Evolutionary conservation across 176 grass and related monocot species (phyloP), one percentile per base, ranked within the genome.

Genomic region (Leersia perrieri): DNA sequence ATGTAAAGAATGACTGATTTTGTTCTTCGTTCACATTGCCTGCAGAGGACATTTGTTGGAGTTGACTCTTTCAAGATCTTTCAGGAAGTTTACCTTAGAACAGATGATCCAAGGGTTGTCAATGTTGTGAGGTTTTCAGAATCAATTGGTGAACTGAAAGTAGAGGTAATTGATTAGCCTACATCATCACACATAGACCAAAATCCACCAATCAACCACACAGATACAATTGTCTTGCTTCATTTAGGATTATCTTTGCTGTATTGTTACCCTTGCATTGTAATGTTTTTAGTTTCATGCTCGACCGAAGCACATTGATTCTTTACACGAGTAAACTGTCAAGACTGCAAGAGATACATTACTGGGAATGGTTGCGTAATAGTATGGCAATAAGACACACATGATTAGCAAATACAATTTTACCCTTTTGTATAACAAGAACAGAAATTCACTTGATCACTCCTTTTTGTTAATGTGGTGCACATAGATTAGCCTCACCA

Each of bases 71-170:
- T 98, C 85, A 89, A 80, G 62, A 94, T 98, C 68, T 94, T 94
- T 89, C 95, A 94, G 83, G 95, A 94, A 85, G 90, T 98, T 62
- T 92, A 94, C 83, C 92, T 94, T 65, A 85, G 92, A 83, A 93
- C 83, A 85, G 84, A 94, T 87, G 88, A 93, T 80, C 92, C 92
- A 41, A 92, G 92, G 73, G 92, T 98, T 66, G 77, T 89, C 44
- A 98, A 98, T 81, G 70, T 94, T 78, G 95, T 98, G 41, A 94
- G n/a, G 75, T 98, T 98, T 91, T 98, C 92, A 60, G 95, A 98
- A 91, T 78, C 84, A 70, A 62, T 98, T 73, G 95, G 95, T 38
- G 90, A 98, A 68, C 81, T 98, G 60, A 89, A 82, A 85, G 95
- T 93, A 81, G 92, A 98, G 95, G 95, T 93, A 86, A 83, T 67